Evolutionary conservation across 148 eudicot species (phyloP).

Genomic region (Cornus florida): DNA sequence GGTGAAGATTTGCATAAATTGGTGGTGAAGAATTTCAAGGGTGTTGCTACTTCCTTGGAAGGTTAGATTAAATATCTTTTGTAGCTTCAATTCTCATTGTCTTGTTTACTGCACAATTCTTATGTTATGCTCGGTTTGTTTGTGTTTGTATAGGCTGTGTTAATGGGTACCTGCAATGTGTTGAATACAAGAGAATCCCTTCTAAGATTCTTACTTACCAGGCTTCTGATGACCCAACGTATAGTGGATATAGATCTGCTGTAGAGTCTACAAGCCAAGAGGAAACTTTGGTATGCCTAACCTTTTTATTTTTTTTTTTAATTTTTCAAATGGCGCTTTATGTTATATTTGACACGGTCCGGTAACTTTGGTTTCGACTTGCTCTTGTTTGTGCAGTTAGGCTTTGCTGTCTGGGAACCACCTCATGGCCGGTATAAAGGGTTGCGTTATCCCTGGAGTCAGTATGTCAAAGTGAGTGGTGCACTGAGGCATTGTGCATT

Average conservation of each 20-base stretch:
- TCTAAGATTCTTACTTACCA: conserved; percentile 14
- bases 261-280: conserved; percentile 12
- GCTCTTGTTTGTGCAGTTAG: conserved; percentile 4
- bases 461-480: conserved; percentile 12
- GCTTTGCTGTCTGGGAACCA: conserved; percentile 15
- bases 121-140: not conserved
- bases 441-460: conserved; percentile 14
- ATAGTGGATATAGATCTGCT: conserved; percentile 11
- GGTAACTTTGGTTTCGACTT: not conserved
- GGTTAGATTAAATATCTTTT: not conserved
- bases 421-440: conserved; percentile 7
- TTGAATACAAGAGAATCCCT: conserved; percentile 14
- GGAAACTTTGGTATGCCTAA: conserved; percentile 13
- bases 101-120: not conserved
- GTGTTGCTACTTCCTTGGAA: conserved; percentile 20
- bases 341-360: not conserved
- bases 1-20: conserved; percentile 16
- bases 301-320: not conserved
- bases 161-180: conserved; percentile 15
- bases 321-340: not conserved
- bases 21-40: conserved; percentile 11
- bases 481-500: conserved; percentile 22
- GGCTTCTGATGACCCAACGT: conserved; percentile 9
- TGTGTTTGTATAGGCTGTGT: conserved; percentile 11
- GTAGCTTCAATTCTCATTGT: not conserved